phyloP scores from a whole-genome alignment of 116 monocot genomes.

The Trichopus zeylanicus region DNA sequence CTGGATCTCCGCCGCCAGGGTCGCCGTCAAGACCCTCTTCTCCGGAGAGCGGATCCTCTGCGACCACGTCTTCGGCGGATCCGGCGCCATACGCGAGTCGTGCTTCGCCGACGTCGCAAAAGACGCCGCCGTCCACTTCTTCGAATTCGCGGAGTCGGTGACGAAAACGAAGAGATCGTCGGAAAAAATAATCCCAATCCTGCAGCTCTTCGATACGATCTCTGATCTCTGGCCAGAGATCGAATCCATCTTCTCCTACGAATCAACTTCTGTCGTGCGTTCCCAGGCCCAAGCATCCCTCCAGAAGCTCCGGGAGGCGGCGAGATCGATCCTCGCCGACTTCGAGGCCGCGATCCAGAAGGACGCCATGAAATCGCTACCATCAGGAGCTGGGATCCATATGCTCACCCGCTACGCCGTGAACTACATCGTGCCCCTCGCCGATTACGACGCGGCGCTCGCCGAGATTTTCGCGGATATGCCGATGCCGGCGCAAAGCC shows the following conservation, averaged over 20 bases:
- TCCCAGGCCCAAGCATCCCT: slow-evolving; percentile 22
- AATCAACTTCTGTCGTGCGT: slow-evolving; percentile 18
- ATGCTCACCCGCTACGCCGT: slow-evolving; percentile 49
- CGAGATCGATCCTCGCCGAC: slow-evolving; percentile 30
- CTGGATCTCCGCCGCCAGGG: slow-evolving; percentile 35
- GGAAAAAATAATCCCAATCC: slow-evolving; percentile 49
- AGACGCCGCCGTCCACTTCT: slow-evolving; percentile 31
- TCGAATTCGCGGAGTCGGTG: slow-evolving; percentile 40
- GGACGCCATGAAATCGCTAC: slow-evolving; percentile 26
- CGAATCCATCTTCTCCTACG: slow-evolving; percentile 34
- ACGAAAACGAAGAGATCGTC: slow-evolving; percentile 29
- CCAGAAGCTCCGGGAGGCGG: slow-evolving; percentile 27
- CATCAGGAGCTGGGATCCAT: slow-evolving; percentile 50
- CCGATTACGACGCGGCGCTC: slow-evolving; percentile 35
- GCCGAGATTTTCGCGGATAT: slow-evolving; percentile 28
- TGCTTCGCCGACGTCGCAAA: slow-evolving; percentile 38
- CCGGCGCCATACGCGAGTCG: slow-evolving; percentile 35
- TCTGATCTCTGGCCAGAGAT: slow-evolving; percentile 33
- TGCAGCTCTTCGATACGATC: slow-evolving; percentile 44
- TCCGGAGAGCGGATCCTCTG: slow-evolving; percentile 44
- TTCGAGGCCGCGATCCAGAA: slow-evolving; percentile 54
- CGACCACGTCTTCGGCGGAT: slow-evolving; percentile 41
- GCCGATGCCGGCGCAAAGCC: slow-evolving; percentile 11
- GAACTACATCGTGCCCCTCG: slow-evolving; percentile 46
- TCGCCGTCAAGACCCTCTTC: slow-evolving; percentile 40